phyloP scores from a whole-genome alignment of 768 basidiomycete species.

The Lentinus tigrinus region DNA sequence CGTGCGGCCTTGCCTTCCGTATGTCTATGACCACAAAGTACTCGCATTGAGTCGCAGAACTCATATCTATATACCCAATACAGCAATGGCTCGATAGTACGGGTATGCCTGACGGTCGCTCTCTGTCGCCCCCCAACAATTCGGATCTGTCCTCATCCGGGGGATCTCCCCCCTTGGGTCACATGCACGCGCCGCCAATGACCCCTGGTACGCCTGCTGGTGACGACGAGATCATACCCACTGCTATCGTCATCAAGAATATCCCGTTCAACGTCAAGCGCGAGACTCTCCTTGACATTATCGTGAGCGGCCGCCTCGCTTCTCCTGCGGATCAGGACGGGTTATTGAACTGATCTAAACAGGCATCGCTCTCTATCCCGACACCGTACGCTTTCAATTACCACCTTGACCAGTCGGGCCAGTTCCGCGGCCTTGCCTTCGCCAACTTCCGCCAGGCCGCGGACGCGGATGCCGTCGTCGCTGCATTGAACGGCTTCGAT shows the following conservation, averaged over 20 bases:
- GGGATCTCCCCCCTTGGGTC: slow-evolving; percentile 64
- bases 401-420: slow-evolving; percentile 93
- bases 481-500: slow-evolving; percentile 93
- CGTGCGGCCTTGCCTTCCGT: slow-evolving; percentile 77
- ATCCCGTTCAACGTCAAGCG: slow-evolving; percentile 99
- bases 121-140: slow-evolving; percentile 83
- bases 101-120: slow-evolving; percentile 61
- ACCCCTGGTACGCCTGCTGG: slow-evolving; percentile 50
- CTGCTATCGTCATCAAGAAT: slow-evolving; percentile 99
- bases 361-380: slow-evolving; percentile 91
- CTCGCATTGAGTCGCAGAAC: slow-evolving; percentile 15
- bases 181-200: slow-evolving; percentile 41
- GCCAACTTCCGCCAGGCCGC: slow-evolving; percentile 92
- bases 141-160: slow-evolving; percentile 88
- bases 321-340: neutral
- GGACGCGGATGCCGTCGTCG: slow-evolving; percentile 95
- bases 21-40: slow-evolving; percentile 30
- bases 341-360: neutral
- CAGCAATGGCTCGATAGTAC: slow-evolving; percentile 88
- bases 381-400: slow-evolving; percentile 99
- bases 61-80: slow-evolving; percentile 20
- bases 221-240: slow-evolving; percentile 96
- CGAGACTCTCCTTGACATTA: slow-evolving; percentile 94
- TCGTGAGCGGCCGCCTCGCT: slow-evolving; percentile 55
- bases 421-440: slow-evolving; percentile 96